Conservation (phyloP, 768 basidiomycete genomes). For the Coprinopsis sp. region DNA sequence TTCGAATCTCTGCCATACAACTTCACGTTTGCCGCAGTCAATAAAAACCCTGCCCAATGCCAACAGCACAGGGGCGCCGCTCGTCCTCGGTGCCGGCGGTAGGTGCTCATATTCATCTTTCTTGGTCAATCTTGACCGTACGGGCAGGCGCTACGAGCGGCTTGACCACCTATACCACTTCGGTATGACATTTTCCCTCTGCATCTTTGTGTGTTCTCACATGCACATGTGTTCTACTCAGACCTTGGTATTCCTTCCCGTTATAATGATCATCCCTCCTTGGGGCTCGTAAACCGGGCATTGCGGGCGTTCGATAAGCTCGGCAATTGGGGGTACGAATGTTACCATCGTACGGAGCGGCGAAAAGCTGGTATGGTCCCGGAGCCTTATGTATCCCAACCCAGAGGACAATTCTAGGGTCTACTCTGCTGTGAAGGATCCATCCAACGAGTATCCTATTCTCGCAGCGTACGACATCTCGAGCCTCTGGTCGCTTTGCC, state of each 20-base stretch:
- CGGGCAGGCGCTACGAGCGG: slow-evolving; percentile 32
- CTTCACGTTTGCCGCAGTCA: slow-evolving; percentile 44
- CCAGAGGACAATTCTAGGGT: slow-evolving; percentile 20
- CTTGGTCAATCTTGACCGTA: neutral
- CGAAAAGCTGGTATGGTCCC: slow-evolving; percentile 31
- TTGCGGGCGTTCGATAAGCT: slow-evolving; percentile 33
- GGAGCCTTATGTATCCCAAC: slow-evolving; percentile 30
- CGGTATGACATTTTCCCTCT: slow-evolving; percentile 29
- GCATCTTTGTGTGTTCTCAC: neutral
- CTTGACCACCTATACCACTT: slow-evolving; percentile 36
- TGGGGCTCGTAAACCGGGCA: slow-evolving; percentile 34
- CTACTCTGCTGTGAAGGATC: slow-evolving; percentile 27
- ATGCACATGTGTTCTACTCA: neutral
- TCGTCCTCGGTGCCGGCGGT: slow-evolving; percentile 42
- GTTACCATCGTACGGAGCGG: slow-evolving; percentile 31
- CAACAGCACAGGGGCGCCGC: slow-evolving; percentile 41
- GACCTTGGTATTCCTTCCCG: slow-evolving; percentile 49
- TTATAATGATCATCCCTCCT: slow-evolving; percentile 43
- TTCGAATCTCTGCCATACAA: slow-evolving; percentile 25
- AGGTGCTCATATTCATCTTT: neutral
- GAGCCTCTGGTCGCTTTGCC: slow-evolving; percentile 38
- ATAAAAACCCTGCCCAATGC: slow-evolving; percentile 36
- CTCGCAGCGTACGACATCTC: slow-evolving; percentile 29
- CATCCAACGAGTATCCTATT: slow-evolving; percentile 18
- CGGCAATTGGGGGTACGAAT: slow-evolving; percentile 35